These are phyloP conservation scores for Elsinoe batatas DNA, from an alignment of 2,329 filamentous ascomycete species.

Conservation along the genomic window DNA sequence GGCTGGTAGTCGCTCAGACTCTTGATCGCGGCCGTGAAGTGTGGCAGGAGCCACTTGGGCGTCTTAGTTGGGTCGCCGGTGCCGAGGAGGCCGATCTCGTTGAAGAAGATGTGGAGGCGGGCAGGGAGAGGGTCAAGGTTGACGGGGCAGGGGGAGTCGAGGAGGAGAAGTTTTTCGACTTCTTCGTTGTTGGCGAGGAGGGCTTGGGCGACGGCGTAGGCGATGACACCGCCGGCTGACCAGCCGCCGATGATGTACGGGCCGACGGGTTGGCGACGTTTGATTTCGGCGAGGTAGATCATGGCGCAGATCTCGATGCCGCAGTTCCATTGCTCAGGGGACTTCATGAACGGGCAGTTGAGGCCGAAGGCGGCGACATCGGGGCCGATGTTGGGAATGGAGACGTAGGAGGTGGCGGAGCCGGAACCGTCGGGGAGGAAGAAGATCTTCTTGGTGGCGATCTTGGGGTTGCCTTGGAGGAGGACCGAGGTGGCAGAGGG, in stretches of 20 bases:
- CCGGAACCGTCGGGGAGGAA: constrained; percentile 46
- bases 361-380: constrained; percentile 45
- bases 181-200: constrained; percentile 40
- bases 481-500: constrained; percentile 46
- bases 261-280: constrained; percentile 57
- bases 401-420: constrained; percentile 57
- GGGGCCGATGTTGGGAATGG: constrained; percentile 45
- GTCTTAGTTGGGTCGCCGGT: constrained; percentile 50
- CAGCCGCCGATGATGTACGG: constrained; percentile 46
- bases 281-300: constrained; percentile 60
- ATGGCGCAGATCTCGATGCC: constrained; percentile 55
- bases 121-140: constrained; percentile 41
- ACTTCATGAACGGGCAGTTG: constrained; percentile 64
- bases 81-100: constrained; percentile 60
- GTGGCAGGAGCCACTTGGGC: constrained; percentile 62
- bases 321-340: constrained; percentile 54
- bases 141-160: constrained; percentile 45
- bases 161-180: constrained; percentile 42
- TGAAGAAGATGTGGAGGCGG: constrained; percentile 61
- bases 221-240: constrained; percentile 47
- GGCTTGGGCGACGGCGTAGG: constrained; percentile 42
- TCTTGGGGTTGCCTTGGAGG: constrained; percentile 48
- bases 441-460: constrained; percentile 46
- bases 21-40: constrained; percentile 60
- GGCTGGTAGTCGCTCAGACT: constrained; percentile 61